Percentiles rank a stretch among this genome's conserved stretches.
Conservation (phyloP, 306 rosid genomes). For the Argentina anserina region DNA sequence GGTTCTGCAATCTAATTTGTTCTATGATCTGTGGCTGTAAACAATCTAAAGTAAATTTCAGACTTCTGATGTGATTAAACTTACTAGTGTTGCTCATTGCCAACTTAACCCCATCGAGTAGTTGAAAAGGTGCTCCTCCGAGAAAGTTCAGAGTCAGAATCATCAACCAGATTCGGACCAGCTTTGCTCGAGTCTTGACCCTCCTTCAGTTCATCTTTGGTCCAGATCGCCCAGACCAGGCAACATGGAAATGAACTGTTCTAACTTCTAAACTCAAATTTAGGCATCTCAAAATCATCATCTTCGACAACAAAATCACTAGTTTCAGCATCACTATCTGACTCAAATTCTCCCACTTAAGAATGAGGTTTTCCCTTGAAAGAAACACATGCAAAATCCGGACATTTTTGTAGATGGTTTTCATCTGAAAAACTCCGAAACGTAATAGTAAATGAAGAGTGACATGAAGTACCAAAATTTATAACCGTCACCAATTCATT, state of each 20-base stretch:
- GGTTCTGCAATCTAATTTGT: not conserved
- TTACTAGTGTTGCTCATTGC: not conserved
- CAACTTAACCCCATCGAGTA: conserved; percentile 3
- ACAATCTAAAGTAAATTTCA: not conserved
- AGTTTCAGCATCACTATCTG: too few relatives aligned
- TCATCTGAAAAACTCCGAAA: too few relatives aligned
- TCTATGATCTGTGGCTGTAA: not conserved
- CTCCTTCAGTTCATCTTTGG: not conserved
- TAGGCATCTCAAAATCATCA: too few relatives aligned
- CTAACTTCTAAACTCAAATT: too few relatives aligned
- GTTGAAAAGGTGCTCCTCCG: conserved; percentile 11
- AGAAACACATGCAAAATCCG: too few relatives aligned
- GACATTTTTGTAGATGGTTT: too few relatives aligned
- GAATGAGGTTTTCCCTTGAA: too few relatives aligned
- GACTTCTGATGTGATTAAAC: conserved; percentile 6
- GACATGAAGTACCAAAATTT: not conserved
- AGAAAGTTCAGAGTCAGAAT: not conserved
- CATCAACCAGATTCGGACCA: not conserved
- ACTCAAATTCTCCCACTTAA: too few relatives aligned
- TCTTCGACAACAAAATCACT: too few relatives aligned
- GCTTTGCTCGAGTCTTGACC: not conserved
- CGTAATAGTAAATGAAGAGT: too few relatives aligned
- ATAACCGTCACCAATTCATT: not conserved
- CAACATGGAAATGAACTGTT: too few relatives aligned
- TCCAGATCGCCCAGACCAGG: too few relatives aligned